Percentiles rank a stretch among this genome's conserved stretches.
Evolutionary conservation across 208 protist genomes (phyloP).

Genomic region (Plasmodiophora brassicae): DNA sequence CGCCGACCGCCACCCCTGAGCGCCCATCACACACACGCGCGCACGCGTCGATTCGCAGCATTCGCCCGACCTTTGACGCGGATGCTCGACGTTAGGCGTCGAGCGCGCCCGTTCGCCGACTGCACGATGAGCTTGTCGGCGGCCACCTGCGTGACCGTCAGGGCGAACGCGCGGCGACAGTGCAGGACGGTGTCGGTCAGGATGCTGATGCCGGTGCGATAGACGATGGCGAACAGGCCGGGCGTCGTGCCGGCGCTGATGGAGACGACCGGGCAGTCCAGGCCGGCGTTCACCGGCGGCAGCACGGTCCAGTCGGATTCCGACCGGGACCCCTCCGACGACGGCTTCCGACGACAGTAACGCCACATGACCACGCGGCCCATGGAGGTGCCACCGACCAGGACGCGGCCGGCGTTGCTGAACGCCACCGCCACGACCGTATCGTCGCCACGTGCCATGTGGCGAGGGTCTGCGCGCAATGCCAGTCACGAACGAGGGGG

Average conservation of each 20-base stretch:
- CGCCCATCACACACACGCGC: no score
- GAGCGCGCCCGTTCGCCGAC: not conserved
- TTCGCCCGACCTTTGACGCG: not conserved
- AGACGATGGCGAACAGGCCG: not conserved
- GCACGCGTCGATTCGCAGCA: not conserved
- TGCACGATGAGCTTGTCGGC: slow-evolving; percentile 2
- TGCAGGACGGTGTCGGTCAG: not conserved
- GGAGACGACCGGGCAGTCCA: no score
- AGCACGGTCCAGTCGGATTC: not conserved
- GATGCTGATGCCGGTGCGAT: not conserved
- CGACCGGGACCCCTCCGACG: not conserved
- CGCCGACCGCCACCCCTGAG: not conserved
- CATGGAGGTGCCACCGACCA: not conserved
- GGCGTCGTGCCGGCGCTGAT: no score
- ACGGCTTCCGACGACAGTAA: no score
- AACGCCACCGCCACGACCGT: not conserved
- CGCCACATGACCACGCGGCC: slow-evolving; percentile 18
- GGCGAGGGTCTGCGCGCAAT: not conserved
- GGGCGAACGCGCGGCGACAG: not conserved
- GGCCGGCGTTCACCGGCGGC: not conserved
- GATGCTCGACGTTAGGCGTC: not conserved
- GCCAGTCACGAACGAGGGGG: no score
- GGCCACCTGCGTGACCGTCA: not conserved
- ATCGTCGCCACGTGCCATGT: slow-evolving; percentile 11
- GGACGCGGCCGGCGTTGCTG: not conserved